Evolutionary conservation across 2,329 filamentous ascomycete species (phyloP), one percentile per base, ranked within the genome.

Genomic region (Arthrobotrys sinensis): DNA sequence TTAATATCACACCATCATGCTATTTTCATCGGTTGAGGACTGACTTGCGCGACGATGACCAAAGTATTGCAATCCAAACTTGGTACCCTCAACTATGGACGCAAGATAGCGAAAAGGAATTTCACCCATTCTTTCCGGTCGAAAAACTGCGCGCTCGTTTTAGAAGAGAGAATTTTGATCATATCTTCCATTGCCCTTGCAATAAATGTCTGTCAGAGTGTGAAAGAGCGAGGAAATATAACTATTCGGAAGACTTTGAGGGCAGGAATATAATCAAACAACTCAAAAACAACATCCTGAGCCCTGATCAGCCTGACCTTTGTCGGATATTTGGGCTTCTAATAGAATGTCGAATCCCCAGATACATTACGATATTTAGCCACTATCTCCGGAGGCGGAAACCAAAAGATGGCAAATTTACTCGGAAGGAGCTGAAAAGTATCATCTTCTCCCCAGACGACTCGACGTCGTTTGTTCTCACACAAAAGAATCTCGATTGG

Each of bases 391-490:
- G 19, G 11, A 53, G 12, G n/a, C 12, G 40, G 2, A 16, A 12
- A 5, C 11, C 12, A 12, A 45, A 12, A 16, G 40, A 16, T 14
- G 48, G 48, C 10, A 67, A 55, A 28, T 67, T 43, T 14, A 34
- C n/a, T 4, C 32, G 28, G 6, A 6, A 24, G 6, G 32, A 67
- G 5, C 64, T 67, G 1, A 16, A 12, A 10, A n/a, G n/a, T 1
- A 32, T 67, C n/a, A 55, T 3, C 24, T 67, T 67, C 14, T 21
- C 19, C 14, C 3, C 2, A 43, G 19, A 14, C 10, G 19, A 43
- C 16, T 46, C 64, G 36, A 7, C 36, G 7, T 67, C 64, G 8
- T 40, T 7, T 14, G 64, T 67, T 28, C 52, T 67, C 32, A 34
- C 28, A n/a, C 14, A 40, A 0, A 0, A 14, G 2, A 21, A 55